These are phyloP conservation scores for Trichoderma sp. DNA, from an alignment of 2,329 filamentous ascomycete genomes.

Conservation along the genomic window DNA sequence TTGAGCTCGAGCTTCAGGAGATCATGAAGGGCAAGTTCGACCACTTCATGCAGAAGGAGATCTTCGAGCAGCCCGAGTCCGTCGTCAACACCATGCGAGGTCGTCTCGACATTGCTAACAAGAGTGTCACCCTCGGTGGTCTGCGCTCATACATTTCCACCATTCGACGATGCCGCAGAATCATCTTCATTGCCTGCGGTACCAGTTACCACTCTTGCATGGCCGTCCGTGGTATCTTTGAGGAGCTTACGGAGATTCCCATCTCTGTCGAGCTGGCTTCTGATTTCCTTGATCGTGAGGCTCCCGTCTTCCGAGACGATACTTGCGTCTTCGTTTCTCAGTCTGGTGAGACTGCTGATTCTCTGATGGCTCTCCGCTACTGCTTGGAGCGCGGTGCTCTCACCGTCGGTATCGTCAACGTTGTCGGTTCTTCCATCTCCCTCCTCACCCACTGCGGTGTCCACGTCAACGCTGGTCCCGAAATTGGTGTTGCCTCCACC, in stretches of 20 bases:
- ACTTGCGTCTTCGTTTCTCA: slow-evolving; percentile 99
- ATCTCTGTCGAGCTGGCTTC: slow-evolving; percentile 97
- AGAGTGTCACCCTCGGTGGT: slow-evolving; percentile 93
- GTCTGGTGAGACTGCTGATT: slow-evolving; percentile 98
- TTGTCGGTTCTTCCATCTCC: slow-evolving; percentile 97
- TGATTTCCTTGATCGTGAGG: slow-evolving; percentile 95
- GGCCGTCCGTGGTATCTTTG: slow-evolving; percentile 96
- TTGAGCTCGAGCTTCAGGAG: slow-evolving; percentile 98
- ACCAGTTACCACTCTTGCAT: slow-evolving; percentile 99
- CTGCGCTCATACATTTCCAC: slow-evolving; percentile 95
- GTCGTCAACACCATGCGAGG: slow-evolving; percentile 99
- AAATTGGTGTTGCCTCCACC: slow-evolving; percentile 98
- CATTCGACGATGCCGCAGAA: slow-evolving; percentile 92
- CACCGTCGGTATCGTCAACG: slow-evolving; percentile 98
- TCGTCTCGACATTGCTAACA: slow-evolving; percentile 90
- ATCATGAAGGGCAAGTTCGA: slow-evolving; percentile 99
- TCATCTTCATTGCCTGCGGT: slow-evolving; percentile 99
- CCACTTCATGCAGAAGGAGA: slow-evolving; percentile 99
- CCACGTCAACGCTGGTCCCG: slow-evolving; percentile 97
- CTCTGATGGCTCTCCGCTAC: slow-evolving; percentile 94
- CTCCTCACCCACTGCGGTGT: slow-evolving; percentile 99
- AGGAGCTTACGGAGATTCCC: slow-evolving; percentile 96
- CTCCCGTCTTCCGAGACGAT: slow-evolving; percentile 98
- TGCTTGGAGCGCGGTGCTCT: slow-evolving; percentile 96
- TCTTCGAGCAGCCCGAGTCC: slow-evolving; percentile 99